Evolutionary conservation across 306 rosid species (phyloP), one percentile per base, ranked within the genome.

Genomic region (Rubus idaeus): DNA sequence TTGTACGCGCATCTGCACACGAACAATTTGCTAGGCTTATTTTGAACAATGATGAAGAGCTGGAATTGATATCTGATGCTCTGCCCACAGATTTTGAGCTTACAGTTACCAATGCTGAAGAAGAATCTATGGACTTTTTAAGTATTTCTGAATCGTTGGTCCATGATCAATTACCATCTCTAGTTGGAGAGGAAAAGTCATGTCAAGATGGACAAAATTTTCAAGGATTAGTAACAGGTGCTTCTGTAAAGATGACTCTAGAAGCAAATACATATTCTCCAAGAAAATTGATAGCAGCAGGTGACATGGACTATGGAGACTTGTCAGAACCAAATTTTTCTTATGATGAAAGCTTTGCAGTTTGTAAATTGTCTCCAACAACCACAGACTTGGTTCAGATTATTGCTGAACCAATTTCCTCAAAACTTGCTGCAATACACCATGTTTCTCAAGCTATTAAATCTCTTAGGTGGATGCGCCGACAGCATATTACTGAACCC

Each of bases 361-460:
- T 75, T 49, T 21, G 80, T 66, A 79, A 85, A 77, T 87, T 84
- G 82, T 80, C 91, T 79, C 88, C 94, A 61, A 77, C 88, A 74
- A 70, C 91, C 45, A 17, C 85, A 68, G 91, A 89, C 70, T 84
- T 90, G 82, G 91, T 89, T 81, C 96, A 89, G 78, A 87, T 91
- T n/a, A 89, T 90, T 73, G 87, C 96, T 69, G 98, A 90, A 88
- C 98, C 97, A 78, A 88, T 94, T 79, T 94, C 97, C 68, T 88
- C 97, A 10, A 94, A 90, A 86, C 84, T 94, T 58, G 96, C 97
- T 61, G 98, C 98, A 20, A 90, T 94, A 70, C 98, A 94, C 86
- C 98, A 94, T 83, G 95, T 94, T 83, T 94, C 97, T 74, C 98
- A 90, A 85, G 98, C 98, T 70, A 94, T 94, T 68, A 94, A 94